phyloP scores from a whole-genome alignment of 2,329 filamentous ascomycete species.

The Celoporthe dispersa region DNA sequence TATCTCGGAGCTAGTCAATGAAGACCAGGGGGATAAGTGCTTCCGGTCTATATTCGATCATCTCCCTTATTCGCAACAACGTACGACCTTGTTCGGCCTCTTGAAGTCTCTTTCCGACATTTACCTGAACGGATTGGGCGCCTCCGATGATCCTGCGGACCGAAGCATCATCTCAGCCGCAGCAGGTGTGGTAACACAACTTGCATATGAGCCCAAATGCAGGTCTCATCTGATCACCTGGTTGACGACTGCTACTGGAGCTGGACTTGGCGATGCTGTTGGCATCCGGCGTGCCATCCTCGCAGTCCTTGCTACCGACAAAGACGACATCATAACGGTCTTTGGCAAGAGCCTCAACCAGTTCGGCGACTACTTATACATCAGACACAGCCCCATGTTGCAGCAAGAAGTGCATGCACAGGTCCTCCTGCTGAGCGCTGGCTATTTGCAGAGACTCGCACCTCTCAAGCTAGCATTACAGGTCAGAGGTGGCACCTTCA shows the following conservation, averaged over 20 bases:
- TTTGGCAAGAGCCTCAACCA: conserved; percentile 71
- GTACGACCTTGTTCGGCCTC: conserved; percentile 45
- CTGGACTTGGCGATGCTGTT: conserved; percentile 66
- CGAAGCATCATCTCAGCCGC: conserved; percentile 57
- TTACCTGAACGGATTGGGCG: conserved; percentile 44
- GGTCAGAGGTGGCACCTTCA: conserved; percentile 72
- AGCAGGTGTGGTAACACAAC: conserved; percentile 57
- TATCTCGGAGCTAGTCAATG: conserved; percentile 40
- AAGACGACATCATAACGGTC: conserved; percentile 56
- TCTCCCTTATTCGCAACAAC: conserved; percentile 49
- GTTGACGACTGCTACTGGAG: conserved; percentile 67
- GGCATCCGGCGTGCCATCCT: conserved; percentile 70
- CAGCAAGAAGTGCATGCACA: conserved; percentile 90
- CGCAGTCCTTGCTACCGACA: conserved; percentile 58
- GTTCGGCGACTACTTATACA: conserved; percentile 86
- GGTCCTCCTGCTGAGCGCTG: conserved; percentile 75
- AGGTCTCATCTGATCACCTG: conserved; percentile 63
- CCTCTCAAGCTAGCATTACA: conserved; percentile 70
- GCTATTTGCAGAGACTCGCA: conserved; percentile 71
- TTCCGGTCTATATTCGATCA: conserved; percentile 41
- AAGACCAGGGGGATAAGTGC: conserved; percentile 35
- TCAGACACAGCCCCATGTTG: conserved; percentile 80
- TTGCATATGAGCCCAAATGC: conserved; percentile 53
- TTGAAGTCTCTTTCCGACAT: conserved; percentile 52
- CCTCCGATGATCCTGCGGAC: conserved; percentile 36